Percentiles rank a stretch among this genome's conserved stretches.
Evolutionary conservation across 75 land plant genomes (phyloP).

Genomic region (Azolla pinnata): DNA sequence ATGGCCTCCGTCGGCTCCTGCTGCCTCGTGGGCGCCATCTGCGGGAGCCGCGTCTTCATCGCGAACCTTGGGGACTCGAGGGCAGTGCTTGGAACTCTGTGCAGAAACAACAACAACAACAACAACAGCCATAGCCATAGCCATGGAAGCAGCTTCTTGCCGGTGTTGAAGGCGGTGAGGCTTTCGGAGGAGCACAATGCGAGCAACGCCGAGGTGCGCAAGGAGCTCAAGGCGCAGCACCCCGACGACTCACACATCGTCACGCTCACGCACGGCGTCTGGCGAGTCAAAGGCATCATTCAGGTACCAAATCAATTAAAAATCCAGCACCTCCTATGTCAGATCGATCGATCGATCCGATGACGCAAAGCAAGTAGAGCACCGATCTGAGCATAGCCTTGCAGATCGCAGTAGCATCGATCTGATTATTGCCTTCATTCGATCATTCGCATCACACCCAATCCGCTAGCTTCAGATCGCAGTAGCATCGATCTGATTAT

Average conservation of each 20-base stretch:
- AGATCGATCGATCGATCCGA: too few species aligned
- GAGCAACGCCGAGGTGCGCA: slow-evolving; percentile 44
- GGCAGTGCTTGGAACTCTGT: neutral
- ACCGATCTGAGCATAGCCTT: too few species aligned
- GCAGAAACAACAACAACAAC: neutral
- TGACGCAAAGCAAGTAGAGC: too few species aligned
- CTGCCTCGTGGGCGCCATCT: slow-evolving; percentile 61
- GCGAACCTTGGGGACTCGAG: slow-evolving; percentile 47
- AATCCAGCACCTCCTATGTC: too few species aligned
- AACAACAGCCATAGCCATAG: too few species aligned
- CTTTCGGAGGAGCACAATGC: slow-evolving; percentile 74
- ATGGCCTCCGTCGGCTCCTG: slow-evolving; percentile 80
- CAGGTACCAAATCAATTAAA: too few species aligned
- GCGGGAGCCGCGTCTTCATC: slow-evolving; percentile 28
- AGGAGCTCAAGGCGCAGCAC: slow-evolving; percentile 50
- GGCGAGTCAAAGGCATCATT: slow-evolving; percentile 79
- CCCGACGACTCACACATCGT: slow-evolving; percentile 73
- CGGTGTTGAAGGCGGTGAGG: slow-evolving; percentile 44
- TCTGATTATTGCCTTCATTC: too few species aligned
- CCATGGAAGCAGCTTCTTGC: too few species aligned
- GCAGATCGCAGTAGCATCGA: too few species aligned
- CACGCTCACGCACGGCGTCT: slow-evolving; percentile 49
- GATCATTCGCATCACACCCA: too few species aligned
- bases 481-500: too few species aligned
- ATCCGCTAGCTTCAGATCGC: too few species aligned